Base-by-base conservation (phyloP, 140 eudicot species). In the Cichorium intybus region DNA sequence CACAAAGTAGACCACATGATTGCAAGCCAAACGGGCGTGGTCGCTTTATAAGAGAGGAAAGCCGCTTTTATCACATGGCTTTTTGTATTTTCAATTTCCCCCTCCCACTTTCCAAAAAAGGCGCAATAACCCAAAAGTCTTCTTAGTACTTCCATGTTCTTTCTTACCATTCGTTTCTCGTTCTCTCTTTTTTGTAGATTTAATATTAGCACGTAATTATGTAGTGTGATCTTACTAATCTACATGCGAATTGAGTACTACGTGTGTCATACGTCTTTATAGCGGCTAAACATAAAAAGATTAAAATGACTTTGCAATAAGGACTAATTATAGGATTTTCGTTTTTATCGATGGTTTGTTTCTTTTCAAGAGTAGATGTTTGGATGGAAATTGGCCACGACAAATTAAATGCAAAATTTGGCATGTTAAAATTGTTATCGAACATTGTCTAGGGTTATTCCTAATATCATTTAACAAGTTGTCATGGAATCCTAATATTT, bases 1-100 rank as follows among this genome's bases (percentile, higher is more conserved):
- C 60, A 75, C 72, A 71, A 81, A 82, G 86, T 80, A 84, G 95
- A 87, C 93, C 87, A 66, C 76, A 90, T 87, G 81, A 87, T 87
- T 90, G 90, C 80, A 49, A 70, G 75, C 68, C 71, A 82, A 89
- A 80, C 84, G 94, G 80, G 97, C 95, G 95, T 87, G 95, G 87
- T 87, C 83, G 85, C 95, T 87, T 90, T 80, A 69, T 24, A 77
- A 64, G 72, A 53, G 79, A 72, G 48, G 66, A 69, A 84, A 83
- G 80, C 81, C 74, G 76, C 87, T 79, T 84, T 87, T 72, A 23
- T 84, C 92, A 87, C 95, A 81, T 84, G 92, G 70, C 69, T 54
- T 67, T 83, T 74, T 70, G 16, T 70, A 62, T 64, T 70, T 66
- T 73, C 78, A 80, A 67, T 69, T 54, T 33, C 23, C 12, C 58